Conservation (phyloP, 345 rosid genomes). For the Barbarea vulgaris region DNA sequence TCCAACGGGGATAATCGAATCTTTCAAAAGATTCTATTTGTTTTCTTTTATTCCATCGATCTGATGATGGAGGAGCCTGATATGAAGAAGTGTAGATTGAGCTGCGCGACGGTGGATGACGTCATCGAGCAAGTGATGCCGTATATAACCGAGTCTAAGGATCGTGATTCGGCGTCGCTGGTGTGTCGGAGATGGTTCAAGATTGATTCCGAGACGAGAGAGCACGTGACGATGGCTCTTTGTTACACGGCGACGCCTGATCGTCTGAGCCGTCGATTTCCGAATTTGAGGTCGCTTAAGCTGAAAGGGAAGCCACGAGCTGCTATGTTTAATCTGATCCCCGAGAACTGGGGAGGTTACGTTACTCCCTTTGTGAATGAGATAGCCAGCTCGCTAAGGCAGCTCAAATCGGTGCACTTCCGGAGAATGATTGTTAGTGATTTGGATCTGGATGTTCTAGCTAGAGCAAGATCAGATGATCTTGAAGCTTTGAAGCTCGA, state of each 20-base stretch:
- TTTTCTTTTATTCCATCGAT: not conserved
- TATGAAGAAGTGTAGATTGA: constrained; percentile 34
- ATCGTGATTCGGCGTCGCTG: constrained; percentile 75
- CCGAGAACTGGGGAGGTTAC: constrained; percentile 93
- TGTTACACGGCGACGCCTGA: constrained; percentile 81
- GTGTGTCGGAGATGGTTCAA: constrained; percentile 80
- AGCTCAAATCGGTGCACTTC: constrained; percentile 73
- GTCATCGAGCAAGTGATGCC: constrained; percentile 69
- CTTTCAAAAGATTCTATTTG: not conserved
- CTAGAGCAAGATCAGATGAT: constrained; percentile 47
- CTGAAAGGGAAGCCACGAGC: constrained; percentile 92
- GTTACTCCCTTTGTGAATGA: constrained; percentile 76
- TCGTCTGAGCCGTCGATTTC: constrained; percentile 61
- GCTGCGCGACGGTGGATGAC: constrained; percentile 50
- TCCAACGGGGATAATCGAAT: not conserved
- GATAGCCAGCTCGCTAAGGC: constrained; percentile 51
- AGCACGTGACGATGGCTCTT: constrained; percentile 79
- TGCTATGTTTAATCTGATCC: constrained; percentile 92
- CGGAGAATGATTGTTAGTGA: constrained; percentile 84
- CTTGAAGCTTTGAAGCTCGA: constrained; percentile 74
- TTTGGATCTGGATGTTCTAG: constrained; percentile 71
- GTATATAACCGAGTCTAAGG: constrained; percentile 65
- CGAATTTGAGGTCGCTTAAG: constrained; percentile 71
- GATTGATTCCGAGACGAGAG: constrained; percentile 74
- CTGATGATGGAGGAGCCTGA: constrained; percentile 51